Evolutionary conservation across 2,329 filamentous ascomycete species (phyloP).

Genomic region (Nemania sp.): DNA sequence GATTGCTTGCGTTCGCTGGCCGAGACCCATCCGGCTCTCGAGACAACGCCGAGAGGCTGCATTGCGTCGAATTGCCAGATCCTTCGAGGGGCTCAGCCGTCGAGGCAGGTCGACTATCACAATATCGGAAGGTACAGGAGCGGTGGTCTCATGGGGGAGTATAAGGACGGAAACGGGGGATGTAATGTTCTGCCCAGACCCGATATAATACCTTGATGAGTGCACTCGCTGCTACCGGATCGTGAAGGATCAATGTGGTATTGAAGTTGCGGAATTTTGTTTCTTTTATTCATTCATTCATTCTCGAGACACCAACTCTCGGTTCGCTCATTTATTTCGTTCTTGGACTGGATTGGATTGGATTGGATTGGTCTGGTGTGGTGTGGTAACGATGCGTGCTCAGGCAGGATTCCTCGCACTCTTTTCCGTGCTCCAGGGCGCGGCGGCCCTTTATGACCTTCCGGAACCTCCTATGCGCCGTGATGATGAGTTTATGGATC

Average conservation of each 20-base stretch:
- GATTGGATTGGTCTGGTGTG: not conserved
- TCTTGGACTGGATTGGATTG: too few relatives aligned
- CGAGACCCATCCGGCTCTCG: slow-evolving; percentile 26
- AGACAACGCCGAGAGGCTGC: slow-evolving; percentile 23
- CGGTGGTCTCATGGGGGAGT: slow-evolving; percentile 1
- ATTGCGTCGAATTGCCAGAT: slow-evolving; percentile 13
- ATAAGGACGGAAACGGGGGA: not conserved
- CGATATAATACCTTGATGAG: slow-evolving; percentile 21
- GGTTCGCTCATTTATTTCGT: slow-evolving; percentile 18
- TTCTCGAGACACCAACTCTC: not conserved
- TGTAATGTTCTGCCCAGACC: not conserved
- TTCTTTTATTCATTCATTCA: slow-evolving; percentile 11
- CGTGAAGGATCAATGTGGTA: not conserved
- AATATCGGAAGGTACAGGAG: slow-evolving; percentile 4
- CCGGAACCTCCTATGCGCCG: slow-evolving; percentile 18
- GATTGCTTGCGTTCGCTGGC: slow-evolving; percentile 19
- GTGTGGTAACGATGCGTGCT: slow-evolving; percentile 13
- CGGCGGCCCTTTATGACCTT: slow-evolving; percentile 26
- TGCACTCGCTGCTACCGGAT: not conserved
- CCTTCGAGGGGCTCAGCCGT: slow-evolving; percentile 10
- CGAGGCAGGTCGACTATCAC: not conserved
- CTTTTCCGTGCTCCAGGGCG: slow-evolving; percentile 16
- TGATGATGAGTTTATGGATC: not conserved
- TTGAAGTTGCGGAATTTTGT: not conserved
- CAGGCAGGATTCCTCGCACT: slow-evolving; percentile 23